phyloP scores from a whole-genome alignment of 1,284 basidiomycete species.

The Heterobasidion annosum region DNA sequence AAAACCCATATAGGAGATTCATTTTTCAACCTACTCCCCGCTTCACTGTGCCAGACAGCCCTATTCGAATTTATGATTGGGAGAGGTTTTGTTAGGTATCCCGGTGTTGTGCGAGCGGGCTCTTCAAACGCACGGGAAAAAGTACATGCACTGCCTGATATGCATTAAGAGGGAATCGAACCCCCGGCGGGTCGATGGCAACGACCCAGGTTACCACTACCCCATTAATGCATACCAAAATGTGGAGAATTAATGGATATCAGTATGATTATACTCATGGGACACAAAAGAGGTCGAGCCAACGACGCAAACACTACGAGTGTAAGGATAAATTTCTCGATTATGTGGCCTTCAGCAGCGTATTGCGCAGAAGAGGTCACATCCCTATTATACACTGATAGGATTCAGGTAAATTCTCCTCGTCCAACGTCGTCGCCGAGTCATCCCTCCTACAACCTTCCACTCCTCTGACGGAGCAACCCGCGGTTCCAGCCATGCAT shows the following conservation, averaged over 20 bases:
- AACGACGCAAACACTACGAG: background rate
- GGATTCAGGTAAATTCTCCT: constrained; percentile 47
- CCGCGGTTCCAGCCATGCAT: constrained; percentile 51
- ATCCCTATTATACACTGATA: background rate
- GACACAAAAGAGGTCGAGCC: too few relatives aligned
- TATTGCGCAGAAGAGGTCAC: background rate
- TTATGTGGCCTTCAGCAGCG: background rate
- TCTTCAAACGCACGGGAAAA: background rate
- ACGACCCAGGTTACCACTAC: constrained; percentile 44
- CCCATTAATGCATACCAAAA: constrained; percentile 27
- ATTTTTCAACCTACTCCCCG: too few relatives aligned
- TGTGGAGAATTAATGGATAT: too few relatives aligned
- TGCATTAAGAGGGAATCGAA: constrained; percentile 77
- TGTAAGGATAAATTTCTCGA: background rate
- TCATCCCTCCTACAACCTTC: constrained; percentile 35
- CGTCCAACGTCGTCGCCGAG: constrained; percentile 57
- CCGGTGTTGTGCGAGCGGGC: too few relatives aligned
- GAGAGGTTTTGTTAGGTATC: too few relatives aligned
- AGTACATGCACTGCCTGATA: background rate
- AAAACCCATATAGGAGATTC: too few relatives aligned
- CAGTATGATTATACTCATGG: background rate
- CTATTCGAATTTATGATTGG: too few relatives aligned
- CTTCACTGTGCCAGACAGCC: too few relatives aligned
- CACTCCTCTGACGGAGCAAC: constrained; percentile 32
- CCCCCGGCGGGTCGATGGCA: constrained; percentile 63